These are phyloP conservation scores for Boletus tomentosulus DNA, from an alignment of 768 basidiomycete species.

Conservation along the genomic window DNA sequence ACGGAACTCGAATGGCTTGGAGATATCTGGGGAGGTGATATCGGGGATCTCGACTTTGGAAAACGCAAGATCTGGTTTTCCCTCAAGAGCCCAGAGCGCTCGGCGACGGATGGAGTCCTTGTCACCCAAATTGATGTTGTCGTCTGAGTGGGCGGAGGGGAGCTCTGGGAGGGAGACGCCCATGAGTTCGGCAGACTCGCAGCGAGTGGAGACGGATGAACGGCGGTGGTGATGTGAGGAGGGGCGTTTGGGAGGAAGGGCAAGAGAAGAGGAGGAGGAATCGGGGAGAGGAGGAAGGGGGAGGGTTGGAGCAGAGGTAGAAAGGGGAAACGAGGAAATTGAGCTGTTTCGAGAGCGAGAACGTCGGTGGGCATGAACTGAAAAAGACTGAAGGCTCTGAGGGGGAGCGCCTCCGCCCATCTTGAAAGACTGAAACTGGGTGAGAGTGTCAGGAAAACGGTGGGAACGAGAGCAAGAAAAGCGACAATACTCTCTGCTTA, in stretches of 20 bases:
- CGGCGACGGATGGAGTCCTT: constrained; percentile 77
- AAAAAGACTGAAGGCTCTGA: constrained; percentile 37
- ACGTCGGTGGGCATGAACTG: constrained; percentile 35
- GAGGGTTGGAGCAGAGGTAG: constrained; percentile 35
- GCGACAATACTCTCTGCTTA: constrained; percentile 35
- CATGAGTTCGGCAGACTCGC: constrained; percentile 90
- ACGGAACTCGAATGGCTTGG: constrained; percentile 67
- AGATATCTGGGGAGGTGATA: constrained; percentile 53
- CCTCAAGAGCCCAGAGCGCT: constrained; percentile 85
- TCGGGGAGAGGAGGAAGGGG: constrained; percentile 35
- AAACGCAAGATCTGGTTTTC: constrained; percentile 66
- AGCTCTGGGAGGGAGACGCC: constrained; percentile 70
- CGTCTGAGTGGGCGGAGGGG: constrained; percentile 55
- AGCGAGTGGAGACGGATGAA: constrained; percentile 85
- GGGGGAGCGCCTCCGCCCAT: constrained; percentile 44
- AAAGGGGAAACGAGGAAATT: constrained; percentile 40
- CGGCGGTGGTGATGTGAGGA: constrained; percentile 81
- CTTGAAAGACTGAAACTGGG: constrained; percentile 70
- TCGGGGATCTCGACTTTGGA: constrained; percentile 84
- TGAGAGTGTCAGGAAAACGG: background rate
- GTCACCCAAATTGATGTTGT: constrained; percentile 65
- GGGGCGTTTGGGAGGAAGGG: constrained; percentile 43
- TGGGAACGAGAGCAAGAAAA: background rate
- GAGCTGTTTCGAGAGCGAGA: constrained; percentile 69
- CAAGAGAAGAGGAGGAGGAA: constrained; percentile 29